Evolutionary conservation across 179 eudicot species (phyloP), one percentile per base, ranked within the genome.

Genomic region (Silene vulgaris): DNA sequence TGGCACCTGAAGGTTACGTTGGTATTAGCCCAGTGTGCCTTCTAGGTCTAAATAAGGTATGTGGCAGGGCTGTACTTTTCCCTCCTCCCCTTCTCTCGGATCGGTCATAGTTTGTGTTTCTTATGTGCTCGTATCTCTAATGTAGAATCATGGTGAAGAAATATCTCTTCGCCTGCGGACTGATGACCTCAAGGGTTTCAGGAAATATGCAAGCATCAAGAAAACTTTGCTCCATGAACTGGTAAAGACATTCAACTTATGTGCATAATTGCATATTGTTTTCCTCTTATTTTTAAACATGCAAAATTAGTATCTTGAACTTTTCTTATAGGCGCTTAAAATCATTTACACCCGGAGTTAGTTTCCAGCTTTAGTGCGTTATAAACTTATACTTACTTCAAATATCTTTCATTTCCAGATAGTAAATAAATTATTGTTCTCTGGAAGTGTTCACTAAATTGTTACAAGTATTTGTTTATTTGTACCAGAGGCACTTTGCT

Each of bases 1-100:
- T 94, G 98, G 98, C 97, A 30, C 97, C 98, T 28, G 88, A 81
- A 75, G 98, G 96, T 65, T 86, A 92, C 81, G 98, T 94, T 81
- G 98, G 98, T 75, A 78, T 94, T 60, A 89, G 91, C 75, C 94
- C 97, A 20, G 76, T 76, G 78, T 94, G 98, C 78, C 76, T 94
- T 75, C 92, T 92, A 71, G 98, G 98, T 77, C 77, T 94, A 60
- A 94, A 94, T 83, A 88, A 86, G 92, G 98, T 94, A 81, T 74
- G 64, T 64, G 21, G 20, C 56, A 19, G 70, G 40, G 35, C n/a
- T 59, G 26, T 52, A 48, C 78, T 6, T 32, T 20, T 59, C 9
- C 43, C 40, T 40, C 48, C 63, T 52, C 37, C 57, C 21, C 21
- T 61, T 12, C 12, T 9, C 54, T 61, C 37, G 56, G 8, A 50